Evolutionary conservation across 306 rosid genomes (phyloP).

Genomic region (Acmispon strigosus): DNA sequence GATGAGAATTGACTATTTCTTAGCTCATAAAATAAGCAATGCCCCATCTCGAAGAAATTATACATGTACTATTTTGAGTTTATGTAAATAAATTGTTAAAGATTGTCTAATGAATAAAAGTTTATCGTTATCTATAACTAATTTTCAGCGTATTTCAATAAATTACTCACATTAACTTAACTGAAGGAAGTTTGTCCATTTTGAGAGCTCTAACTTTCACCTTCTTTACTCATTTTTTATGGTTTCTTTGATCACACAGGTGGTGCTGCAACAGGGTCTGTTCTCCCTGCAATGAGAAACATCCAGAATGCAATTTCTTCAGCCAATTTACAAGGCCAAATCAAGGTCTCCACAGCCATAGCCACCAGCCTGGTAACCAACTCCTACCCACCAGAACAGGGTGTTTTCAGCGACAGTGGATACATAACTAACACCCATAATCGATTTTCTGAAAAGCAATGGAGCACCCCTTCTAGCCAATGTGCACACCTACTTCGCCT

Average conservation of each 20-base stretch:
- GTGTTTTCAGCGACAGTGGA: conserved; percentile 25
- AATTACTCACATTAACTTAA: no score
- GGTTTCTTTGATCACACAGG: neutral
- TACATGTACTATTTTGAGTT: no score
- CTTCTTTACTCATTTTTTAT: conserved; percentile 19
- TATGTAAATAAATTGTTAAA: no score
- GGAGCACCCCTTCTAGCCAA: conserved; percentile 71
- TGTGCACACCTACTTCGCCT: conserved; percentile 51
- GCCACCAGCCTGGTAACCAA: conserved; percentile 23
- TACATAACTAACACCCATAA: conserved; percentile 41
- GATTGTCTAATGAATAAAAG: no score
- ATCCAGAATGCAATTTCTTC: conserved; percentile 36
- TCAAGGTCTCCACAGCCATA: conserved; percentile 57
- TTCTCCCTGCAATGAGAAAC: conserved; percentile 38
- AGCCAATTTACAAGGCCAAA: conserved; percentile 39
- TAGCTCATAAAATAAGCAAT: no score
- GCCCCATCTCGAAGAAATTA: no score
- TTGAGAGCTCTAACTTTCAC: conserved; percentile 13
- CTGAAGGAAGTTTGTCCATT: no score
- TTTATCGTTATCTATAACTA: no score
- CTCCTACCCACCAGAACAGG: conserved; percentile 43
- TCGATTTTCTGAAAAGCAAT: conserved; percentile 29
- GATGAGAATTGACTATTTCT: no score
- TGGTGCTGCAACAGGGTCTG: neutral
- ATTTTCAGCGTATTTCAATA: no score